These are phyloP conservation scores for Raphanus raphanistrum DNA, from an alignment of 345 rosid species.

Conservation along the genomic window DNA sequence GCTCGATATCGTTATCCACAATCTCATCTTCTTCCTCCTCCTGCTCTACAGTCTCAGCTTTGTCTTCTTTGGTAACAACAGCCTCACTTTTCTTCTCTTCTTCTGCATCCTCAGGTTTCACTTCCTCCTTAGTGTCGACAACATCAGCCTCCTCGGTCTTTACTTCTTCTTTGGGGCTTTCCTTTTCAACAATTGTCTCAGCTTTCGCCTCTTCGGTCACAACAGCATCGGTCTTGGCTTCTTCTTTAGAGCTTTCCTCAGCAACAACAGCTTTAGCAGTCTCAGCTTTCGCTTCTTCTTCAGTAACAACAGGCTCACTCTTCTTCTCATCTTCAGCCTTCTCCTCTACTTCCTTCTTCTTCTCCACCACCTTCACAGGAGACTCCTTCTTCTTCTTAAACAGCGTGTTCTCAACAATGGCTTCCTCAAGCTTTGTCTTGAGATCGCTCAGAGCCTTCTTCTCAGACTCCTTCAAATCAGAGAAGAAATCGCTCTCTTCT, in stretches of 20 bases:
- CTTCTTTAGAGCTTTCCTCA: constrained; percentile 30
- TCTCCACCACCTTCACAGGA: constrained; percentile 26
- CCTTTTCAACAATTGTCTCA: constrained; percentile 18
- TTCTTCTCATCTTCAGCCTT: constrained; percentile 31
- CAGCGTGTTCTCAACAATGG: constrained; percentile 55
- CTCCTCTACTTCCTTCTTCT: constrained; percentile 26
- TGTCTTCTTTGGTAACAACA: constrained; percentile 27
- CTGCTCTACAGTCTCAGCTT: not conserved
- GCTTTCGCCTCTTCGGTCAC: constrained; percentile 24
- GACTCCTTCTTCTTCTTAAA: constrained; percentile 42
- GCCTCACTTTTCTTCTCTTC: constrained; percentile 33
- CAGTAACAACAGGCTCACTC: constrained; percentile 10
- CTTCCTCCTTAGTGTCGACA: constrained; percentile 39
- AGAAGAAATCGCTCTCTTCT: constrained; percentile 78
- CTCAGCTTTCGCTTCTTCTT: constrained; percentile 19
- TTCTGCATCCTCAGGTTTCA: constrained; percentile 23
- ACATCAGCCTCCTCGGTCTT: constrained; percentile 34
- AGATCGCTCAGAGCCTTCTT: constrained; percentile 65
- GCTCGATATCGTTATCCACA: constrained; percentile 47
- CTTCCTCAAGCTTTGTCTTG: constrained; percentile 73
- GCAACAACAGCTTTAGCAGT: constrained; percentile 22
- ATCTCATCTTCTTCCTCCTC: constrained; percentile 41
- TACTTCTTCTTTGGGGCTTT: constrained; percentile 25
- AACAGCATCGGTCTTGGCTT: constrained; percentile 6
- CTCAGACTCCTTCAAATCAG: constrained; percentile 81